These are phyloP conservation scores for Leccinum aurantiacum DNA, from an alignment of 768 basidiomycete species.

Conservation along the genomic window DNA sequence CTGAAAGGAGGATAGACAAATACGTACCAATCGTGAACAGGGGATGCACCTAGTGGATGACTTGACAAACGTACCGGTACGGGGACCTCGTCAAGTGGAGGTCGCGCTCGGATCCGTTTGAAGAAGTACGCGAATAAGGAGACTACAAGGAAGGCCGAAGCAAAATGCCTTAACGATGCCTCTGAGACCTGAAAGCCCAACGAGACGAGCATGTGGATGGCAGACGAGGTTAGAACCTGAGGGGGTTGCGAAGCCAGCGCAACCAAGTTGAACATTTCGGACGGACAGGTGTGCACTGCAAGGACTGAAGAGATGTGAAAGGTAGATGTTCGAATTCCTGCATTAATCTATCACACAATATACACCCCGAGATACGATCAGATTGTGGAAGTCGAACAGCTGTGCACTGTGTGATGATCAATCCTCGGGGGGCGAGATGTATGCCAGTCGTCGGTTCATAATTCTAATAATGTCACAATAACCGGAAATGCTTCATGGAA, in stretches of 20 bases:
- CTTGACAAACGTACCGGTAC: slow-evolving; percentile 1
- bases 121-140: neutral
- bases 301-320: neutral
- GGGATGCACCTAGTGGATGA: neutral
- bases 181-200: neutral
- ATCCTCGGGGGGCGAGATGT: neutral
- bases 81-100: neutral
- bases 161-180: neutral
- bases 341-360: neutral
- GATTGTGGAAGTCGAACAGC: neutral
- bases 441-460: neutral
- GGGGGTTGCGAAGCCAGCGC: neutral
- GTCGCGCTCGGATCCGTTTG: neutral
- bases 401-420: neutral
- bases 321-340: neutral
- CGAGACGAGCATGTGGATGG: neutral
- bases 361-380: neutral
- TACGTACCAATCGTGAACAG: neutral
- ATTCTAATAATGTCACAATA: neutral
- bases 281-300: neutral
- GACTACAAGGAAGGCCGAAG: neutral
- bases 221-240: neutral
- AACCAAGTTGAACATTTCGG: neutral
- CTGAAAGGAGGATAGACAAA: neutral
- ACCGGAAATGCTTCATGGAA: neutral